phyloP scores from a whole-genome alignment of 2,329 filamentous ascomycete genomes.

The Pestalotiopsis fici region DNA sequence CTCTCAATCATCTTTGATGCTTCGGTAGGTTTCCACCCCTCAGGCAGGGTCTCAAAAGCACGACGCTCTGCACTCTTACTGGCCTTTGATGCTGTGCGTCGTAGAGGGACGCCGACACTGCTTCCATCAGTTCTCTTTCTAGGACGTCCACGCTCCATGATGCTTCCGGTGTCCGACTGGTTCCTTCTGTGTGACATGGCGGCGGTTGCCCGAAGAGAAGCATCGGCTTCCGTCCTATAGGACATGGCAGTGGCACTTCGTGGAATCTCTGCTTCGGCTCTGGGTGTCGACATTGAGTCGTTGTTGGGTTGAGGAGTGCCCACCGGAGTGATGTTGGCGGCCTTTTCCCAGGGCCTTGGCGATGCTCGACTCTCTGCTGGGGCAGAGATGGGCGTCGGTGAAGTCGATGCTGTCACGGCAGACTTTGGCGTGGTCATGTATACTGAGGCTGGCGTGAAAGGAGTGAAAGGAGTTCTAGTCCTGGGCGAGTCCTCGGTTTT shows the following conservation, averaged over 20 bases:
- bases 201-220: constrained; percentile 18
- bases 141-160: constrained; percentile 64
- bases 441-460: constrained; percentile 43
- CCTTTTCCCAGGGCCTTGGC: constrained; percentile 45
- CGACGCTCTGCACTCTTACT: constrained; percentile 53
- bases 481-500: constrained; percentile 49
- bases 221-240: constrained; percentile 3
- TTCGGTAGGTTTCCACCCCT: constrained; percentile 56
- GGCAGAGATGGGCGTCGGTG: constrained; percentile 53
- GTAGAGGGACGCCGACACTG: constrained; percentile 34
- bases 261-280: constrained; percentile 28
- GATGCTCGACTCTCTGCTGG: constrained; percentile 43
- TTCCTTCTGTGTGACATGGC: constrained; percentile 46
- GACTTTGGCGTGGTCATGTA: constrained; percentile 46
- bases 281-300: constrained; percentile 29
- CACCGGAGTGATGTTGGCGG: constrained; percentile 22
- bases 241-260: constrained; percentile 15
- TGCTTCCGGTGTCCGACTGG: constrained; percentile 58
- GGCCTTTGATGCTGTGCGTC: constrained; percentile 42
- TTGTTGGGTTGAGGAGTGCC: constrained; percentile 27
- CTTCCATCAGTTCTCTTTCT: constrained; percentile 51
- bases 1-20: constrained; percentile 47
- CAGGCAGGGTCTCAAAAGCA: constrained; percentile 63
- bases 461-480: constrained; percentile 38
- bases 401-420: constrained; percentile 39